Conservation (phyloP, 257 asterid genomes). For the Striga asiatica region DNA sequence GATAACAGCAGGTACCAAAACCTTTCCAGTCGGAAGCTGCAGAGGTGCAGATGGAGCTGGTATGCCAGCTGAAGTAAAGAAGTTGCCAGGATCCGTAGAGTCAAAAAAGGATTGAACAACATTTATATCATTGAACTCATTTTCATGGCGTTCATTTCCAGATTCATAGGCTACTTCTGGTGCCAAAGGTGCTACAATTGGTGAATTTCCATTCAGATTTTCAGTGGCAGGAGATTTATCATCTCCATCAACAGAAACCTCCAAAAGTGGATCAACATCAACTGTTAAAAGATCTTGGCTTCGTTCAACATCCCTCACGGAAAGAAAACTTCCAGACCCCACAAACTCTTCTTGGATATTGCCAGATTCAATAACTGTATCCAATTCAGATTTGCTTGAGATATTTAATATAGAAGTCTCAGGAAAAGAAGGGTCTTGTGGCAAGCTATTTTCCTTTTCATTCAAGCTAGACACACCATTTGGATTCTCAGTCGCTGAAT, state of each 20-base stretch:
- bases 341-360: slow-evolving; percentile 20
- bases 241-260: slow-evolving; percentile 28
- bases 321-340: slow-evolving; percentile 31
- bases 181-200: slow-evolving; percentile 23
- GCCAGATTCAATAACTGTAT: slow-evolving; percentile 31
- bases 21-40: slow-evolving; percentile 68
- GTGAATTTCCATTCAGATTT: slow-evolving; percentile 21
- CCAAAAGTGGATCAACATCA: slow-evolving; percentile 10
- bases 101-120: slow-evolving; percentile 30
- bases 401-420: slow-evolving; percentile 24
- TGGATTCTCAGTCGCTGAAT: slow-evolving; percentile 21
- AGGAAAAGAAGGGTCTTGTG: slow-evolving; percentile 27
- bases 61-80: slow-evolving; percentile 68
- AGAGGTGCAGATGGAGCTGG: slow-evolving; percentile 95
- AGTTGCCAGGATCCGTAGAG: slow-evolving; percentile 36
- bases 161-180: slow-evolving; percentile 26
- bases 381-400: slow-evolving; percentile 23
- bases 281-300: no score
- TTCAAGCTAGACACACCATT: slow-evolving; percentile 24
- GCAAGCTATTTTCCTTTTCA: slow-evolving; percentile 20
- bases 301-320: slow-evolving; percentile 19
- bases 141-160: slow-evolving; percentile 33
- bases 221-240: slow-evolving; percentile 23
- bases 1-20: slow-evolving; percentile 86
- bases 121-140: slow-evolving; percentile 24